Evolutionary conservation across 768 basidiomycete species (phyloP).

Genomic region (Suillus variegatus): DNA sequence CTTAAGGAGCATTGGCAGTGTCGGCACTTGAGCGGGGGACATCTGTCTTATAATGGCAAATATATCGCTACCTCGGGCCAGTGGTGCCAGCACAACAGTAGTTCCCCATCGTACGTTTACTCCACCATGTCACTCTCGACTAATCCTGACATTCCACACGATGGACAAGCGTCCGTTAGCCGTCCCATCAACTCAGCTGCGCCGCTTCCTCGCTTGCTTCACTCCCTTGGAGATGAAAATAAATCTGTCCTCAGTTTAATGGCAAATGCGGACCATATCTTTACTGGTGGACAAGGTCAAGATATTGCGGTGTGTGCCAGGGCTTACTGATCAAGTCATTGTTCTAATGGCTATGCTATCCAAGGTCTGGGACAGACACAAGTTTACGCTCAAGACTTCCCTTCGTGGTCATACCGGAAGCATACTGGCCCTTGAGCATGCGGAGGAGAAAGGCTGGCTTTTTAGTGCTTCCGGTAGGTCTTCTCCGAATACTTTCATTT

Average conservation of each 20-base stretch:
- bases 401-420: slow-evolving; percentile 84
- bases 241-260: slow-evolving; percentile 77
- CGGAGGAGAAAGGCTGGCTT: slow-evolving; percentile 76
- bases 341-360: background rate
- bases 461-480: slow-evolving; percentile 84
- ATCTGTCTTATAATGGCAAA: slow-evolving; percentile 1
- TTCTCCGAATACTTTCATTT: background rate
- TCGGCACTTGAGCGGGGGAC: background rate
- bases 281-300: slow-evolving; percentile 77
- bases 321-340: slow-evolving; percentile 5
- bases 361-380: slow-evolving; percentile 84
- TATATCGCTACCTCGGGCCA: background rate
- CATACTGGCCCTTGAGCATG: slow-evolving; percentile 78
- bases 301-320: slow-evolving; percentile 64
- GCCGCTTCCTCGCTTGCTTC: slow-evolving; percentile 52
- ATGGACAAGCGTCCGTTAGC: slow-evolving; percentile 54
- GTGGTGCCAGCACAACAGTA: slow-evolving; percentile 5
- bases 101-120: slow-evolving; percentile 29
- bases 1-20: background rate
- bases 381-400: slow-evolving; percentile 66
- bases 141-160: background rate
- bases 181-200: slow-evolving; percentile 48
- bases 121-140: background rate
- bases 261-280: slow-evolving; percentile 72
- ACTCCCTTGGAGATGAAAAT: slow-evolving; percentile 68